A percentile compares a stretch with the other conserved stretches of the same genome.
These are phyloP conservation scores for Colletotrichum sp. DNA, from an alignment of 2,329 filamentous ascomycete genomes.

Conservation along the genomic window DNA sequence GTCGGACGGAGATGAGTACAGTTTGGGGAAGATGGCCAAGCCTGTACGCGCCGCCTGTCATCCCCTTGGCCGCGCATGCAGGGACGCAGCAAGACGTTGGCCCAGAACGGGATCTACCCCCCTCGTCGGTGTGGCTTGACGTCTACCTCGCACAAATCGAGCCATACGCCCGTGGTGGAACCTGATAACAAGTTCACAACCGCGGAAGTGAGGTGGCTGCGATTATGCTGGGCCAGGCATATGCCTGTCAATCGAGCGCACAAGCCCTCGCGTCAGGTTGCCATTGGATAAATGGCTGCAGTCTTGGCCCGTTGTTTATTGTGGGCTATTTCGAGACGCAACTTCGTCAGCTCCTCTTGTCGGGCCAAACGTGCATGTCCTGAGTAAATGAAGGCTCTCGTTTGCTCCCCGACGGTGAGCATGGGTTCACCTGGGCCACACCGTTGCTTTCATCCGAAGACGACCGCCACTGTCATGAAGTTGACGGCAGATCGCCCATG, in stretches of 20 bases:
- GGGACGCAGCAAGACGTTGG: background rate
- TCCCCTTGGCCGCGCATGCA: background rate
- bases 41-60: background rate
- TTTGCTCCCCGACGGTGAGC: background rate
- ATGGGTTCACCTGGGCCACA: slow-evolving; percentile 3
- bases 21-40: slow-evolving; percentile 5
- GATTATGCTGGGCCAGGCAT: background rate
- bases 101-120: background rate
- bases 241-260: slow-evolving; percentile 1
- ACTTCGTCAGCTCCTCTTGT: background rate
- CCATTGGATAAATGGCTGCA: background rate
- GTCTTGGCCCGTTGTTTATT: slow-evolving; percentile 8
- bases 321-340: slow-evolving; percentile 14
- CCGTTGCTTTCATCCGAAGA: background rate
- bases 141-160: background rate
- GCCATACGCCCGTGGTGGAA: background rate
- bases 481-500: slow-evolving; percentile 5
- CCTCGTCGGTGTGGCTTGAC: background rate
- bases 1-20: slow-evolving; percentile 6
- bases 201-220: background rate
- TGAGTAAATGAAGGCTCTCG: slow-evolving; percentile 11
- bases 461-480: background rate
- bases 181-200: background rate
- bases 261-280: slow-evolving; percentile 14
- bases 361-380: background rate